These are phyloP conservation scores for Blastocystis sp. DNA, from an alignment of 352 stramenopile species.

Conservation along the genomic window DNA sequence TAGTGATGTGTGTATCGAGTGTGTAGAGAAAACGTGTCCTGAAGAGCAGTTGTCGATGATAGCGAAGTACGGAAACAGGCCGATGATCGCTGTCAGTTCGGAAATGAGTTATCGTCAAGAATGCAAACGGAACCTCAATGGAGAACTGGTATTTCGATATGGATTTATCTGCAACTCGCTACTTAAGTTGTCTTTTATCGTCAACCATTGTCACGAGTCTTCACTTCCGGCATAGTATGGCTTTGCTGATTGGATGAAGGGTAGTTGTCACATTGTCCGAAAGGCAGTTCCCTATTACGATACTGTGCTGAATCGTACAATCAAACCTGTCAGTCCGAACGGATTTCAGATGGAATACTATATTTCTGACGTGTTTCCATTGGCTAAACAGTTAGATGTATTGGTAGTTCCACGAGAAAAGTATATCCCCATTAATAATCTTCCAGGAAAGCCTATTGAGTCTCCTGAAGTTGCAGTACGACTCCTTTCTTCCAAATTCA, in stretches of 20 bases:
- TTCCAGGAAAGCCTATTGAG: neutral
- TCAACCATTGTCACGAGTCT: neutral
- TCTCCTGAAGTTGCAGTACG: neutral
- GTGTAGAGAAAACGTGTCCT: slow-evolving; percentile 40
- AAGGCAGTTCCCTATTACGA: slow-evolving; percentile 52
- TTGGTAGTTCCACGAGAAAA: slow-evolving; percentile 9
- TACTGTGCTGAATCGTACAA: slow-evolving; percentile 6
- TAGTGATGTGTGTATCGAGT: slow-evolving; percentile 26
- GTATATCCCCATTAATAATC: slow-evolving; percentile 1
- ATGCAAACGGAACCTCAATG: neutral
- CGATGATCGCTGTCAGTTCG: neutral
- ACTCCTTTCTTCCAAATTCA: neutral
- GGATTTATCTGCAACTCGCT: slow-evolving; percentile 22
- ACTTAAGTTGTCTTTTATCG: neutral
- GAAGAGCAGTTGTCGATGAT: slow-evolving; percentile 37
- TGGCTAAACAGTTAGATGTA: neutral
- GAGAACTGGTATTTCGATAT: slow-evolving; percentile 1
- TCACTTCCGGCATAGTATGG: slow-evolving; percentile 10
- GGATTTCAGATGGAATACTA: slow-evolving; percentile 41
- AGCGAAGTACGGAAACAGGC: neutral
- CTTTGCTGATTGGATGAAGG: neutral
- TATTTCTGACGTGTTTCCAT: slow-evolving; percentile 11
- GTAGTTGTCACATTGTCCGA: slow-evolving; percentile 45
- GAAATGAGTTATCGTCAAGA: slow-evolving; percentile 45
- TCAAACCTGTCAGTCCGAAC: slow-evolving; percentile 32